Conservation (phyloP, 2,329 filamentous ascomycete genomes). For the Grosmannia clavigera region DNA sequence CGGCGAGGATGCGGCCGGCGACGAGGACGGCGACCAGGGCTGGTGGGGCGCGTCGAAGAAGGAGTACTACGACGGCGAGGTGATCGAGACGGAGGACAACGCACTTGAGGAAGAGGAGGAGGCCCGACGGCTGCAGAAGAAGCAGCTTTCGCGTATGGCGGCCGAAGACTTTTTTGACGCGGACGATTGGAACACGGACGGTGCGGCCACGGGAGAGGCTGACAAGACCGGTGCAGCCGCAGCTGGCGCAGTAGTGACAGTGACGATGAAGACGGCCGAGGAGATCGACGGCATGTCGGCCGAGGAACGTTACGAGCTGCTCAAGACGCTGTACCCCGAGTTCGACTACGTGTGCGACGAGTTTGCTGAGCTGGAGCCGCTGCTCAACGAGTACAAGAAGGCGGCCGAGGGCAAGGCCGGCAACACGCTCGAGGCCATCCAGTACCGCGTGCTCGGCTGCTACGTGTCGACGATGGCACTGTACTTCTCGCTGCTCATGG, state of each 20-base stretch:
- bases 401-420: slow-evolving; percentile 39
- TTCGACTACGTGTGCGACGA: slow-evolving; percentile 79
- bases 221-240: slow-evolving; percentile 26
- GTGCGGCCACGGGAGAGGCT: not conserved
- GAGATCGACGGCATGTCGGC: slow-evolving; percentile 67
- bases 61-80: slow-evolving; percentile 88
- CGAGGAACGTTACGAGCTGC: slow-evolving; percentile 61
- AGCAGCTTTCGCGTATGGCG: slow-evolving; percentile 78
- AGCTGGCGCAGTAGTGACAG: slow-evolving; percentile 54
- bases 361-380: slow-evolving; percentile 58
- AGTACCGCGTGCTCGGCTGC: slow-evolving; percentile 68
- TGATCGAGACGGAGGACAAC: slow-evolving; percentile 48
- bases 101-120: slow-evolving; percentile 88
- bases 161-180: slow-evolving; percentile 94
- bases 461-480: slow-evolving; percentile 80
- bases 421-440: slow-evolving; percentile 50
- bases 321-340: slow-evolving; percentile 79
- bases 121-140: slow-evolving; percentile 76
- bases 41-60: slow-evolving; percentile 82
- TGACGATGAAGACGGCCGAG: slow-evolving; percentile 73
- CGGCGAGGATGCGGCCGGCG: slow-evolving; percentile 41
- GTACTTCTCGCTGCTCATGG: slow-evolving; percentile 91
- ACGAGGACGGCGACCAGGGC: slow-evolving; percentile 44
- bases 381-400: slow-evolving; percentile 45
- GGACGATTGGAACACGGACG: slow-evolving; percentile 61